phyloP scores from a whole-genome alignment of 2,329 filamentous ascomycete genomes.

The Neurospora sp. region DNA sequence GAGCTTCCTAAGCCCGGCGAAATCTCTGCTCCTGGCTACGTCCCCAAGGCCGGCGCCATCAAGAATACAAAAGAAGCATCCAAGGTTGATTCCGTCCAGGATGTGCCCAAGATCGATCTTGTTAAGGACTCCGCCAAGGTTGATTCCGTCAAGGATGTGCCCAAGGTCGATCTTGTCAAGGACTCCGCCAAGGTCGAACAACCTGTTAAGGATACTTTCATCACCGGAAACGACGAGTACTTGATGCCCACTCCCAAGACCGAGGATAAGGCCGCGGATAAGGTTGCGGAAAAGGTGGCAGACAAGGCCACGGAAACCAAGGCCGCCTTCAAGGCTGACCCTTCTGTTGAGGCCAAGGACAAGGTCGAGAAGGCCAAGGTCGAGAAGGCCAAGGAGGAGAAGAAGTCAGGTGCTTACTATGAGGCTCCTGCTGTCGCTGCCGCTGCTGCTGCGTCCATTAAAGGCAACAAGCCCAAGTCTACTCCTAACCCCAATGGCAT shows the following conservation, averaged over 20 bases:
- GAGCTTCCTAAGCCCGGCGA: constrained; percentile 65
- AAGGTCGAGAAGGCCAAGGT: constrained; percentile 6
- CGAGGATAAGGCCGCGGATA: constrained; percentile 16
- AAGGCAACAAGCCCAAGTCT: constrained; percentile 41
- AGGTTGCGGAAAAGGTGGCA: constrained; percentile 20
- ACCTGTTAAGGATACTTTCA: neutral
- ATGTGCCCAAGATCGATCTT: neutral
- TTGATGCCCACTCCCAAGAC: constrained; percentile 11
- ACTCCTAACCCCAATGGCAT: constrained; percentile 66
- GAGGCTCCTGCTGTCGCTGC: constrained; percentile 11
- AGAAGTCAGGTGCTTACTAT: constrained; percentile 11
- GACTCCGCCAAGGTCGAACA: constrained; percentile 1
- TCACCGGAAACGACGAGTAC: constrained; percentile 16
- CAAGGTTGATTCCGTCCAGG: constrained; percentile 12
- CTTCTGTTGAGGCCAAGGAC: constrained; percentile 1
- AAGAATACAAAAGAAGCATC: constrained; percentile 3
- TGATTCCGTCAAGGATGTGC: neutral
- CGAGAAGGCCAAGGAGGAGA: constrained; percentile 11
- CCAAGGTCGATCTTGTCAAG: neutral
- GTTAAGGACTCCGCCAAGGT: constrained; percentile 1
- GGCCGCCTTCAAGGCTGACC: neutral
- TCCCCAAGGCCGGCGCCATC: neutral
- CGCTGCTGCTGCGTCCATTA: constrained; percentile 23
- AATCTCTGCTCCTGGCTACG: constrained; percentile 17
- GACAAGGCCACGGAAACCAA: constrained; percentile 21